These are phyloP conservation scores for Sphaerulina vaccinii DNA, from an alignment of 2,329 filamentous ascomycete species.

Conservation along the genomic window DNA sequence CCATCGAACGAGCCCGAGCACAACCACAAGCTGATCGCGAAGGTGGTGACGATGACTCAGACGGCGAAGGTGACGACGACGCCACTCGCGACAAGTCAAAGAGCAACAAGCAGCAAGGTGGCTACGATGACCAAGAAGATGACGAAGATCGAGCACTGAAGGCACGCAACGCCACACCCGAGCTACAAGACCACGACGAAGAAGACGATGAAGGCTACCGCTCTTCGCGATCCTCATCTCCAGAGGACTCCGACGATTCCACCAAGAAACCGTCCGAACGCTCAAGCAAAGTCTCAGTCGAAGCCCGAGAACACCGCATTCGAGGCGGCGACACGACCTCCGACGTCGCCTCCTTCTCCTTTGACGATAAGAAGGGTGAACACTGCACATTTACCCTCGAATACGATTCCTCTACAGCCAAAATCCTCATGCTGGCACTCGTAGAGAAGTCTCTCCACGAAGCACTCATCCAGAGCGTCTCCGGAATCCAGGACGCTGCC, in stretches of 20 bases:
- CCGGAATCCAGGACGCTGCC: conserved; percentile 70
- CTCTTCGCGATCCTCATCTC: conserved; percentile 41
- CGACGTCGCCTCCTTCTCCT: conserved; percentile 74
- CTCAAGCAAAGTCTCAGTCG: conserved; percentile 43
- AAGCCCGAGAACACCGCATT: conserved; percentile 62
- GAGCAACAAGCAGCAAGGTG: conserved; percentile 74
- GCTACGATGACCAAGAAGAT: conserved; percentile 89
- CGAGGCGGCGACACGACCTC: conserved; percentile 56
- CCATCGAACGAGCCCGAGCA: conserved; percentile 50
- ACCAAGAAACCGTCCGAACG: conserved; percentile 1
- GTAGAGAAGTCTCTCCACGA: conserved; percentile 77
- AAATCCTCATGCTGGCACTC: conserved; percentile 88
- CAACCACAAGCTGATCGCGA: conserved; percentile 49
- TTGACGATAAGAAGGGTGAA: conserved; percentile 69
- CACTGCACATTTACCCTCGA: conserved; percentile 80
- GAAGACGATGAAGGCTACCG: conserved; percentile 58
- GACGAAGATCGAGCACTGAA: conserved; percentile 80
- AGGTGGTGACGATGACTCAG: conserved; percentile 69
- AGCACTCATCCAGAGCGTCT: conserved; percentile 83
- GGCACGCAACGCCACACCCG: conserved; percentile 34
- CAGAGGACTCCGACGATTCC: conserved; percentile 35
- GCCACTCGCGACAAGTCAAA: conserved; percentile 69
- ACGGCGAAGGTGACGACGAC: conserved; percentile 54
- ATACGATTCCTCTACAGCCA: conserved; percentile 77
- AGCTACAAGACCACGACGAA: conserved; percentile 52